These are phyloP conservation scores for Rheum nobile DNA, from an alignment of 148 eudicot species.

Conservation along the genomic window DNA sequence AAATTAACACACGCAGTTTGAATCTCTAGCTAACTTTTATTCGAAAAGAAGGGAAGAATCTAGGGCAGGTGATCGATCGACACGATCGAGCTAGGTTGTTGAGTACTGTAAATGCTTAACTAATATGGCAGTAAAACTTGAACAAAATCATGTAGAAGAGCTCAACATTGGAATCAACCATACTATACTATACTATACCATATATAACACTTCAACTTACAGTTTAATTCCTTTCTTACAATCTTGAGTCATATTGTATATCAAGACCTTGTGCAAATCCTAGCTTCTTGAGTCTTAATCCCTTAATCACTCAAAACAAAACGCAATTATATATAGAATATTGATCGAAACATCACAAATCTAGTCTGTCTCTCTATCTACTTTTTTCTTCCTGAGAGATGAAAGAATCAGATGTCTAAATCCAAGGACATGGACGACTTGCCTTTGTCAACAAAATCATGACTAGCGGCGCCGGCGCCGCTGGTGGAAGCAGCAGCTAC, in stretches of 20 bases:
- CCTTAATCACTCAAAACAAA: constrained; percentile 1
- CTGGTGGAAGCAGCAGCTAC: neutral
- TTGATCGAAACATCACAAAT: neutral
- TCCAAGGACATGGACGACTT: constrained; percentile 11
- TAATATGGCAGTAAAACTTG: neutral
- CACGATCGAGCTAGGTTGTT: neutral
- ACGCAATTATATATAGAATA: neutral
- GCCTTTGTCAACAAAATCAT: constrained; percentile 6
- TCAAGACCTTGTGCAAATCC: neutral
- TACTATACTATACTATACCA: constrained; percentile 1
- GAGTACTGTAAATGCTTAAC: neutral
- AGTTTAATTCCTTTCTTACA: neutral
- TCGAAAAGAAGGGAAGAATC: neutral
- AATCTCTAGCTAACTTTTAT: neutral
- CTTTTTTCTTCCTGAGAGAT: neutral
- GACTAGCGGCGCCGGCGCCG: neutral
- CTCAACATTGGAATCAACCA: neutral
- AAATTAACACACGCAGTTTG: neutral
- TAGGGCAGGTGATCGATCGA: neutral
- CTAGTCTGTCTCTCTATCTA: neutral
- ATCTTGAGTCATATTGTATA: neutral
- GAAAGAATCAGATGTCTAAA: constrained; percentile 5
- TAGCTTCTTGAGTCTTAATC: neutral
- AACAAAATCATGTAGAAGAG: neutral
- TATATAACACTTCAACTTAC: constrained; percentile 3